Conservation (phyloP, 768 basidiomycete genomes). For the Artomyces pyxidatus region DNA sequence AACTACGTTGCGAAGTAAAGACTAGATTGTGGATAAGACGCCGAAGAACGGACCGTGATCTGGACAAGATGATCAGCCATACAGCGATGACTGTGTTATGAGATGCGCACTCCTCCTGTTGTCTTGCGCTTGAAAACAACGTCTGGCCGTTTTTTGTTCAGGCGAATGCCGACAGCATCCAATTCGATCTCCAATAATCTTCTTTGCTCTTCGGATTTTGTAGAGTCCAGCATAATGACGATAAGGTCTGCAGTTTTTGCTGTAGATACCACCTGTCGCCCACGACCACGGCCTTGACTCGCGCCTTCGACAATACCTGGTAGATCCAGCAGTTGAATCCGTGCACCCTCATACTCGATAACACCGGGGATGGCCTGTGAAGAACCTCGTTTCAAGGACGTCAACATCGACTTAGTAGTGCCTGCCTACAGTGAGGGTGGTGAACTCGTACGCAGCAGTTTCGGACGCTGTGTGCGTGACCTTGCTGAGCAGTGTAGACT, state of each 20-base stretch:
- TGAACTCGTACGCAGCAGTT: constrained; percentile 92
- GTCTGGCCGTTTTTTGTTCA: constrained; percentile 88
- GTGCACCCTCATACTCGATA: constrained; percentile 88
- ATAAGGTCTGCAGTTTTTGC: constrained; percentile 63
- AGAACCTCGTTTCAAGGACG: no score
- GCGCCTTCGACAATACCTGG: constrained; percentile 96
- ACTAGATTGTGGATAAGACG: not conserved
- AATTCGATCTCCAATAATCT: constrained; percentile 84
- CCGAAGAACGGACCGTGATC: constrained; percentile 55
- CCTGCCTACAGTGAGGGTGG: constrained; percentile 78
- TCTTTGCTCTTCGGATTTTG: constrained; percentile 88
- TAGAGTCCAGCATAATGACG: constrained; percentile 87
- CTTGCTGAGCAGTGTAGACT: constrained; percentile 91
- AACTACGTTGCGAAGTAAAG: constrained; percentile 35
- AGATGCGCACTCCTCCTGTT: constrained; percentile 72
- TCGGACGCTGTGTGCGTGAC: constrained; percentile 86
- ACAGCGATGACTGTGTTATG: no score
- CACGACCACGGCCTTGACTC: constrained; percentile 85
- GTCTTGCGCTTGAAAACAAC: constrained; percentile 92
- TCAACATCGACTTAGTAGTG: no score
- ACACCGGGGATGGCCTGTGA: constrained; percentile 97
- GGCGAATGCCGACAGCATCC: constrained; percentile 91
- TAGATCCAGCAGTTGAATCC: constrained; percentile 90
- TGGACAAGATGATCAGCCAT: constrained; percentile 24
- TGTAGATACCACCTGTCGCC: constrained; percentile 90